Evolutionary conservation across 768 basidiomycete species (phyloP).

Genomic region (Pleurotus tuber-regium): DNA sequence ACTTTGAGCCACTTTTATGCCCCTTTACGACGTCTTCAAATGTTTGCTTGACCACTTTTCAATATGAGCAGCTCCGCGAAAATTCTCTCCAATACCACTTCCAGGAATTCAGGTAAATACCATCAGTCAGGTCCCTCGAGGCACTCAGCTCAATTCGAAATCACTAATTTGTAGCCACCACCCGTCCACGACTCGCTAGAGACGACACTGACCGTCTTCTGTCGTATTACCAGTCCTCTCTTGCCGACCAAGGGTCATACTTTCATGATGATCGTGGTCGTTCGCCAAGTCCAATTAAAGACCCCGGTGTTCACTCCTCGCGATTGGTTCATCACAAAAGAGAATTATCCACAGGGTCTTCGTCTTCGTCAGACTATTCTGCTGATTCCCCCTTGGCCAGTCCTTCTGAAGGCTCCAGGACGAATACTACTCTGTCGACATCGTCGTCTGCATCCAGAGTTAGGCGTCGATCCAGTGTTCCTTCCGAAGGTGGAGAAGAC

Average conservation of each 20-base stretch:
- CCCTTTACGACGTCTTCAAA: not conserved
- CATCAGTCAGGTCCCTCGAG: not conserved
- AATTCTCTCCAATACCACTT: not conserved
- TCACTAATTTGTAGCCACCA: constrained; percentile 18
- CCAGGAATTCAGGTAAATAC: not conserved
- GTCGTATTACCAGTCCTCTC: constrained; percentile 56
- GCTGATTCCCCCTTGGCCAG: constrained; percentile 33
- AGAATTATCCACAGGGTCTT: constrained; percentile 26
- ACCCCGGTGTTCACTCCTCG: too few species aligned
- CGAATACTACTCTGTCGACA: constrained; percentile 19
- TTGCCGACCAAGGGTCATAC: constrained; percentile 34
- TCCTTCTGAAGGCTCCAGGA: constrained; percentile 12
- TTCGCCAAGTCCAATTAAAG: constrained; percentile 10
- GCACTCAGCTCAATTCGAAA: not conserved
- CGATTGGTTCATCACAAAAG: constrained; percentile 14
- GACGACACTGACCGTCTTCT: constrained; percentile 37
- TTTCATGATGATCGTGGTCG: constrained; percentile 10
- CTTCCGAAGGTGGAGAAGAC: constrained; percentile 60
- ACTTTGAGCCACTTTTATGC: not conserved
- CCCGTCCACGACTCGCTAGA: constrained; percentile 27
- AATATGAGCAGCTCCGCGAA: not conserved
- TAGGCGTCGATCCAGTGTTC: constrained; percentile 46
- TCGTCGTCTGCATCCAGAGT: constrained; percentile 26
- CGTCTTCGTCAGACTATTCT: constrained; percentile 51
- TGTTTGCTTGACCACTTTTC: not conserved